phyloP scores from a whole-genome alignment of 75 land plant genomes.

The Cunninghamia lanceolata region DNA sequence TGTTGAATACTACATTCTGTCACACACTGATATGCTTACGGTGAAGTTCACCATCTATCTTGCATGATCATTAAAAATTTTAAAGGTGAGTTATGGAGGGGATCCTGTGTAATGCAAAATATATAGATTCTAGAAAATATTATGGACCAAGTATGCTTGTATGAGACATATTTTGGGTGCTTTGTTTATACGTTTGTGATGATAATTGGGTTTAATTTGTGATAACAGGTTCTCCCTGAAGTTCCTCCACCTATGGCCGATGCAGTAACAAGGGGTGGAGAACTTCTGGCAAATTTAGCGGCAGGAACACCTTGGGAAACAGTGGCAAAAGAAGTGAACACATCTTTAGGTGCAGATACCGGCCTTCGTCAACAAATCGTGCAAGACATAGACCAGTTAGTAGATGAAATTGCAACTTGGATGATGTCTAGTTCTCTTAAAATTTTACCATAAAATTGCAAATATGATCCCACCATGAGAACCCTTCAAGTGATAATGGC shows the following conservation, averaged over 20 bases:
- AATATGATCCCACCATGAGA: not conserved
- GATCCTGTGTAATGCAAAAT: not conserved
- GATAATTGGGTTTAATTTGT: not conserved
- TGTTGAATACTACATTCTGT: not conserved
- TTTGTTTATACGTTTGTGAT: not conserved
- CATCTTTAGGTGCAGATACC: conserved; percentile 60
- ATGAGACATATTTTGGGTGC: not conserved
- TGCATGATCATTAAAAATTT: not conserved
- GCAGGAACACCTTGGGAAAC: conserved; percentile 90
- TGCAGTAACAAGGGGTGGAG: conserved; percentile 86
- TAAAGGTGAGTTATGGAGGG: not conserved
- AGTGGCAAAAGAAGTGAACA: conserved; percentile 78
- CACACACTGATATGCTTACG: not conserved
- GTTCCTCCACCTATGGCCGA: conserved; percentile 84
- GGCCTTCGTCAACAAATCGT: conserved; percentile 53
- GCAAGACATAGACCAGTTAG: conserved; percentile 65
- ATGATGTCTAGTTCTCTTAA: conserved; percentile 33
- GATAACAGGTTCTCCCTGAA: conserved; percentile 77
- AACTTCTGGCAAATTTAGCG: conserved; percentile 69
- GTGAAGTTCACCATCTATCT: not conserved
- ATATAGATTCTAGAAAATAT: not conserved
- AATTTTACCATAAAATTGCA: not conserved
- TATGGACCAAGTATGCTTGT: not conserved
- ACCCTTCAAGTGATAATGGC: conserved; percentile 1
- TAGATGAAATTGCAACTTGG: conserved; percentile 76